Conservation (phyloP, 306 rosid species). For the Ochetophila trinervis region DNA sequence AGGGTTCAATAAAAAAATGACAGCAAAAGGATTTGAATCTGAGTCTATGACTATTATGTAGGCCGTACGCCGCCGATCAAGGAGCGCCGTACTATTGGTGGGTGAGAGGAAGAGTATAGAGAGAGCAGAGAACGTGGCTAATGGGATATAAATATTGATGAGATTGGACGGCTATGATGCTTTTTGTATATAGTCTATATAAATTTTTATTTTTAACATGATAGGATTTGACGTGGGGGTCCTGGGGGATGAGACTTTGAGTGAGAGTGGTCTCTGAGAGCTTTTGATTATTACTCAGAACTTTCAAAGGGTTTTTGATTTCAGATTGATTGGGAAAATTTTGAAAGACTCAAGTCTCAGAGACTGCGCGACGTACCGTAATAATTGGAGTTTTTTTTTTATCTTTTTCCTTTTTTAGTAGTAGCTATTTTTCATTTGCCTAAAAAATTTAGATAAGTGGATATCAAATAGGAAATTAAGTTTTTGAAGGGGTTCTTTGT, state of each 20-base stretch:
- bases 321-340: constrained; percentile 13
- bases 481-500: no score
- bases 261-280: no score
- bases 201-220: no score
- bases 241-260: no score
- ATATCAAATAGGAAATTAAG: no score
- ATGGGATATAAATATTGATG: constrained; percentile 1
- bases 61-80: constrained; percentile 41
- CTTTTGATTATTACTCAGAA: no score
- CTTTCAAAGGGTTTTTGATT: constrained; percentile 13
- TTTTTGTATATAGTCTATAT: no score
- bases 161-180: constrained; percentile 18
- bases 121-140: neutral
- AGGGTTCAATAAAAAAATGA: neutral
- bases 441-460: no score
- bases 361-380: neutral
- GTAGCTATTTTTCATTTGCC: no score
- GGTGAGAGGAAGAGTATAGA: neutral
- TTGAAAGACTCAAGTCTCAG: neutral
- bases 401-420: no score
- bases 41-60: neutral
- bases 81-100: constrained; percentile 14
- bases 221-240: no score
- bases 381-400: neutral
- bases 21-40: neutral